Conservation (phyloP, 208 protist genomes). For the Balamuthia mandrillaris region DNA sequence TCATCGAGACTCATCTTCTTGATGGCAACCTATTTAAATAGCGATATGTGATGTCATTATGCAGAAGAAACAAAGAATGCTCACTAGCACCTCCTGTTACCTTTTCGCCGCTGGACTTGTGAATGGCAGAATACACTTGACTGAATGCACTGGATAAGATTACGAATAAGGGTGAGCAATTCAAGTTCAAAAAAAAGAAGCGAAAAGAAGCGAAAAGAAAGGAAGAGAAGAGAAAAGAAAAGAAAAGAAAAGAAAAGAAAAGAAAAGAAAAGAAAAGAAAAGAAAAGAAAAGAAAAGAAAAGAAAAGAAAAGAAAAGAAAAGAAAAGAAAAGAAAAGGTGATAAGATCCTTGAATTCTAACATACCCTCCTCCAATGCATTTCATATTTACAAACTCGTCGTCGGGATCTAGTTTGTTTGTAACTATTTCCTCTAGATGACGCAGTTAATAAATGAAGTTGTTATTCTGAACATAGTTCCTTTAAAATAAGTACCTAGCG, state of each 20-base stretch:
- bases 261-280: neutral
- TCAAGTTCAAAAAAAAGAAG: no score
- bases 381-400: constrained; percentile 53
- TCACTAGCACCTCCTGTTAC: no score
- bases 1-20: constrained; percentile 73
- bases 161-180: no score
- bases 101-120: no score
- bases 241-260: neutral
- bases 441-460: neutral
- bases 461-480: neutral
- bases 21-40: constrained; percentile 69
- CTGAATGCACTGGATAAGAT: constrained; percentile 7
- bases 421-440: constrained; percentile 21
- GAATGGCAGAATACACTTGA: constrained; percentile 1
- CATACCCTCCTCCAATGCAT: constrained; percentile 54
- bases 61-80: no score
- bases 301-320: neutral
- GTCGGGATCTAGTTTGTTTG: constrained; percentile 39
- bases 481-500: neutral
- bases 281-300: neutral
- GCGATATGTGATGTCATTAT: no score
- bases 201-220: no score
- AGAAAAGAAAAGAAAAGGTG: neutral
- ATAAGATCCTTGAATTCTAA: neutral
- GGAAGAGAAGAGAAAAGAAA: no score